These are phyloP conservation scores for Starmerella sirachaensis DNA, from an alignment of 805 yeast species.

Conservation along the genomic window DNA sequence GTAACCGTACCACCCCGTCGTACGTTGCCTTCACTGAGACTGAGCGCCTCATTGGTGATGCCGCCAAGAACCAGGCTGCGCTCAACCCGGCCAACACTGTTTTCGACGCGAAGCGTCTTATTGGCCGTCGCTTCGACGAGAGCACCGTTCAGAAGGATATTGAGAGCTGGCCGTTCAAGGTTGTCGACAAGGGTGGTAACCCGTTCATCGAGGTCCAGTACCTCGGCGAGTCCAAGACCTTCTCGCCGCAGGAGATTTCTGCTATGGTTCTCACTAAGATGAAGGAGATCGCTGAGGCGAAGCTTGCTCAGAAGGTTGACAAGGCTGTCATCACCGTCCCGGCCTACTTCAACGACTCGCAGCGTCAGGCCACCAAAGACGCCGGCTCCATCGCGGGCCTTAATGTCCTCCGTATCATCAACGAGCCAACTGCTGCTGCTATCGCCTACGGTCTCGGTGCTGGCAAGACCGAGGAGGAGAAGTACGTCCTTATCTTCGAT, in stretches of 20 bases:
- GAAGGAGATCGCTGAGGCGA: slow-evolving; percentile 79
- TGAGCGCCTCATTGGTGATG: slow-evolving; percentile 91
- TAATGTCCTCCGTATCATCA: slow-evolving; percentile 72
- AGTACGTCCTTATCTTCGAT: slow-evolving; percentile 83
- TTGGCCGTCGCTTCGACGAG: slow-evolving; percentile 81
- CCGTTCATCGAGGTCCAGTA: slow-evolving; percentile 73
- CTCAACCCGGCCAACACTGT: slow-evolving; percentile 86
- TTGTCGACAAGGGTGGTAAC: slow-evolving; percentile 59
- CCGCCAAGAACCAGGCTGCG: slow-evolving; percentile 96
- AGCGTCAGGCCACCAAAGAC: slow-evolving; percentile 83
- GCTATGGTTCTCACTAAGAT: slow-evolving; percentile 84
- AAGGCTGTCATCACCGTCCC: slow-evolving; percentile 83
- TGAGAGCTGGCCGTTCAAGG: slow-evolving; percentile 88
- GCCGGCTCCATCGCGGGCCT: slow-evolving; percentile 81
- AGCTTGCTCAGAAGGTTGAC: slow-evolving; percentile 64
- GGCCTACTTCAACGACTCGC: slow-evolving; percentile 80
- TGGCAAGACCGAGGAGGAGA: slow-evolving; percentile 68
- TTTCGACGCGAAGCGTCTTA: slow-evolving; percentile 78
- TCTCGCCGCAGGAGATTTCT: slow-evolving; percentile 90
- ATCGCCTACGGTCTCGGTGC: slow-evolving; percentile 95
- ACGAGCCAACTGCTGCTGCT: slow-evolving; percentile 94
- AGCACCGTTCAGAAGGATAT: slow-evolving; percentile 77
- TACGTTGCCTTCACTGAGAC: slow-evolving; percentile 89
- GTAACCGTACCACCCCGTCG: slow-evolving; percentile 96
- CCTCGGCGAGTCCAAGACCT: slow-evolving; percentile 73